A percentile compares a stretch with the other conserved stretches of the same genome.
phyloP scores from a whole-genome alignment of 345 rosid genomes.

The Alliaria petiolata region DNA sequence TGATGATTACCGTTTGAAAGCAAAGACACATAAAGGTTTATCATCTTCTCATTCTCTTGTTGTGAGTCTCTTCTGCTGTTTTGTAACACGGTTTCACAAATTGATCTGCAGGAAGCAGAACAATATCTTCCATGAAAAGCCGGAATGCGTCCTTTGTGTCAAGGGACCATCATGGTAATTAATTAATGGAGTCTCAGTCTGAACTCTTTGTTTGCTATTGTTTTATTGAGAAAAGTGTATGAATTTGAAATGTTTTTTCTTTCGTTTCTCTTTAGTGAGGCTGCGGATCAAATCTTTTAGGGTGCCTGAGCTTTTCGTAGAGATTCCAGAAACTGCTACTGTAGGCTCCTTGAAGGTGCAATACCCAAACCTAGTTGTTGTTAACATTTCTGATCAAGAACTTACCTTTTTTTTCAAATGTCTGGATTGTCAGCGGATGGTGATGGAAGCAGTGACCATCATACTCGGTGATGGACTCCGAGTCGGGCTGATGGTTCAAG shows the following conservation, averaged over 20 bases:
- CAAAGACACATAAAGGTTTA: slow-evolving; percentile 6
- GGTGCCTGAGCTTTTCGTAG: slow-evolving; percentile 86
- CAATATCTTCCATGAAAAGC: slow-evolving; percentile 40
- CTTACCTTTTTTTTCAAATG: background rate
- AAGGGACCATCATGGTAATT: slow-evolving; percentile 22
- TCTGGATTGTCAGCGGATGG: slow-evolving; percentile 54
- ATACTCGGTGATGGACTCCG: slow-evolving; percentile 72
- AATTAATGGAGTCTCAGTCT: background rate
- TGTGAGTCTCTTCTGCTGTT: slow-evolving; percentile 38
- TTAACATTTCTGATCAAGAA: background rate
- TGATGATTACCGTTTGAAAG: slow-evolving; percentile 32
- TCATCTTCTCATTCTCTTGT: background rate
- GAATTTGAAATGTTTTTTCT: background rate
- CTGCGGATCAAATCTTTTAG: slow-evolving; percentile 87
- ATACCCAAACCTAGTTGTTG: background rate
- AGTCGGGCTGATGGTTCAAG: slow-evolving; percentile 76
- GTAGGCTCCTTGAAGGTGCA: slow-evolving; percentile 85
- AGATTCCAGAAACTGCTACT: slow-evolving; percentile 87
- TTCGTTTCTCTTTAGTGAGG: slow-evolving; percentile 54
- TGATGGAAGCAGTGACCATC: slow-evolving; percentile 83
- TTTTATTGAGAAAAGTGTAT: slow-evolving; percentile 5
- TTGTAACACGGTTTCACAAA: slow-evolving; percentile 40
- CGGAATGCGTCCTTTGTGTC: slow-evolving; percentile 31
- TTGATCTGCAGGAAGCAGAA: slow-evolving; percentile 16
- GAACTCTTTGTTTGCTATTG: background rate